These are phyloP conservation scores for Trametes pubescens DNA, from an alignment of 1,284 basidiomycete species.

Conservation along the genomic window DNA sequence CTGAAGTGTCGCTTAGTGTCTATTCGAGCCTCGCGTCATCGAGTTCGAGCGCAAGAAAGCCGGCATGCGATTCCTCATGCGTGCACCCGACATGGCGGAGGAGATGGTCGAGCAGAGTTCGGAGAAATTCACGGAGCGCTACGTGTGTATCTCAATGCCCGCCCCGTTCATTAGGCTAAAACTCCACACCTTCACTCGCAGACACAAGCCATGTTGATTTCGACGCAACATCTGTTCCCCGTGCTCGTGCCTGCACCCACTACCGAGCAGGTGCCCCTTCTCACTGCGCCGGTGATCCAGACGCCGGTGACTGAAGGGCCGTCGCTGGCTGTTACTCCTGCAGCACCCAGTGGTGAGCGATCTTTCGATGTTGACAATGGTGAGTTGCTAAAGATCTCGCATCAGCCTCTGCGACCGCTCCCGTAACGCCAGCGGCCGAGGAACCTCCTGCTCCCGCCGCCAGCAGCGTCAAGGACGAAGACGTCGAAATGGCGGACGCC, in stretches of 20 bases:
- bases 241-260: slow-evolving; percentile 33
- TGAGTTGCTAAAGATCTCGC: not conserved
- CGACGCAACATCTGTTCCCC: slow-evolving; percentile 83
- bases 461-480: slow-evolving; percentile 31
- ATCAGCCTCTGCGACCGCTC: slow-evolving; percentile 20
- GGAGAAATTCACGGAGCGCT: slow-evolving; percentile 56
- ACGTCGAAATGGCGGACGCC: slow-evolving; percentile 32
- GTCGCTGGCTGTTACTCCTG: slow-evolving; percentile 32
- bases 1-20: slow-evolving; percentile 59
- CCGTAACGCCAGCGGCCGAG: slow-evolving; percentile 24
- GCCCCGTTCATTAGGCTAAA: not conserved
- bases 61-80: slow-evolving; percentile 55
- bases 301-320: slow-evolving; percentile 33
- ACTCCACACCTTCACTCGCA: slow-evolving; percentile 40
- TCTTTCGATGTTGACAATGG: not conserved
- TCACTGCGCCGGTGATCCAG: slow-evolving; percentile 35
- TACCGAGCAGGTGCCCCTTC: slow-evolving; percentile 36
- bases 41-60: slow-evolving; percentile 85
- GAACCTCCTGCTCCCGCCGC: slow-evolving; percentile 11
- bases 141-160: slow-evolving; percentile 10
- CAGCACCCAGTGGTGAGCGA: slow-evolving; percentile 30
- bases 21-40: slow-evolving; percentile 93
- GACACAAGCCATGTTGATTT: slow-evolving; percentile 88
- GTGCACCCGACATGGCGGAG: slow-evolving; percentile 66
- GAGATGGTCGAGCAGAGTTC: slow-evolving; percentile 72